Evolutionary conservation across 2,329 filamentous ascomycete species (phyloP).

Genomic region (Cordyceps militaris): DNA sequence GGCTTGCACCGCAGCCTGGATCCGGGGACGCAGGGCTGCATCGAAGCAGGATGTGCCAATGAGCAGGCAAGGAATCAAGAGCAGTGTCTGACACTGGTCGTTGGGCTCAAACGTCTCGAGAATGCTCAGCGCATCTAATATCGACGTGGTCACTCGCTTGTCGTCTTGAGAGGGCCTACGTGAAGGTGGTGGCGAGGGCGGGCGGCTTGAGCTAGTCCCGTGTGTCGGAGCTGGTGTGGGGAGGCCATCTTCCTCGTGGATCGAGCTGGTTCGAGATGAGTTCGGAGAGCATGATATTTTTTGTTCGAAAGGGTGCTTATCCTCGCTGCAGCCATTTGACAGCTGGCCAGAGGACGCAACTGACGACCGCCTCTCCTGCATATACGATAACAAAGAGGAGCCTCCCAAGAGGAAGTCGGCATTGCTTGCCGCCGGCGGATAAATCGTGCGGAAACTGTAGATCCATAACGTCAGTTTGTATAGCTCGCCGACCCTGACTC

Average conservation of each 20-base stretch:
- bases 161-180: constrained; percentile 44
- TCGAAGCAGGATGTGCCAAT: constrained; percentile 55
- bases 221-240: constrained; percentile 2
- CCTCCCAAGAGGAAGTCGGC: constrained; percentile 14
- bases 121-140: constrained; percentile 50
- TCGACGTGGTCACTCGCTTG: constrained; percentile 43
- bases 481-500: constrained; percentile 48
- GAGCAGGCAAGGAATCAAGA: constrained; percentile 53
- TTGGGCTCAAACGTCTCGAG: constrained; percentile 48
- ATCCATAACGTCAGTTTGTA: constrained; percentile 63
- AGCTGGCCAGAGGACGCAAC: constrained; percentile 13
- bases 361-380: constrained; percentile 15
- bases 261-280: constrained; percentile 32
- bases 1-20: constrained; percentile 41
- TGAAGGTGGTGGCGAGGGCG: constrained; percentile 38
- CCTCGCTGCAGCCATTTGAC: not conserved
- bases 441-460: constrained; percentile 55
- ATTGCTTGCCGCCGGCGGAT: constrained; percentile 29
- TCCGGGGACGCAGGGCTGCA: constrained; percentile 42
- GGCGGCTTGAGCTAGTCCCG: constrained; percentile 16
- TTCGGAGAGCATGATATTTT: constrained; percentile 26
- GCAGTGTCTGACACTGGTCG: constrained; percentile 52
- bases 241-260: constrained; percentile 31
- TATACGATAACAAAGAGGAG: constrained; percentile 16
- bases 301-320: not conserved